phyloP scores from a whole-genome alignment of 768 basidiomycete genomes.

The Mycena vulgaris region DNA sequence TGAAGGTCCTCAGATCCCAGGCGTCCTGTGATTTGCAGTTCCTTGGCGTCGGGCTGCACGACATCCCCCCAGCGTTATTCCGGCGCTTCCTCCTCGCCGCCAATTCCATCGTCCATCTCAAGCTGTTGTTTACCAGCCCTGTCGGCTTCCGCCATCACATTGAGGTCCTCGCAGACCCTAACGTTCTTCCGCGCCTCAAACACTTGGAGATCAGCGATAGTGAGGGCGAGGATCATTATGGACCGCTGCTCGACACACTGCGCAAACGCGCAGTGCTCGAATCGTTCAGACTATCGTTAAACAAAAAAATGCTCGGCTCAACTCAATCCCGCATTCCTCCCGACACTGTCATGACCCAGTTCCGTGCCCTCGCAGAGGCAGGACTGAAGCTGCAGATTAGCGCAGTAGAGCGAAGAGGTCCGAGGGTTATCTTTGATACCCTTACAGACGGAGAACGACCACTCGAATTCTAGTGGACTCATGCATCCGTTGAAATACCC shows the following conservation, averaged over 20 bases:
- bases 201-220: slow-evolving; percentile 1
- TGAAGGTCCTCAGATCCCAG: not conserved
- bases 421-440: not conserved
- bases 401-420: not conserved
- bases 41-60: not conserved
- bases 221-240: not conserved
- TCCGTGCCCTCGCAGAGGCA: slow-evolving; percentile 3
- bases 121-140: not conserved
- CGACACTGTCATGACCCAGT: not conserved
- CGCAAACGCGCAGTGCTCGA: not conserved
- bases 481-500: too few relatives aligned
- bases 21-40: not conserved
- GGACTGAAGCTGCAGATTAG: not conserved
- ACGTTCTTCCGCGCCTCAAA: slow-evolving; percentile 10
- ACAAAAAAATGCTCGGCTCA: too few relatives aligned
- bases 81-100: not conserved
- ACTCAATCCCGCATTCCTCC: not conserved
- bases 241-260: not conserved
- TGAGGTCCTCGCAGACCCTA: not conserved
- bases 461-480: too few relatives aligned
- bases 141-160: not conserved
- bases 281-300: not conserved
- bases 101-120: not conserved
- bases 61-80: not conserved
- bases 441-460: too few relatives aligned